Evolutionary conservation across 1,284 basidiomycete genomes (phyloP).

Genomic region (Boletellus deceptivus): DNA sequence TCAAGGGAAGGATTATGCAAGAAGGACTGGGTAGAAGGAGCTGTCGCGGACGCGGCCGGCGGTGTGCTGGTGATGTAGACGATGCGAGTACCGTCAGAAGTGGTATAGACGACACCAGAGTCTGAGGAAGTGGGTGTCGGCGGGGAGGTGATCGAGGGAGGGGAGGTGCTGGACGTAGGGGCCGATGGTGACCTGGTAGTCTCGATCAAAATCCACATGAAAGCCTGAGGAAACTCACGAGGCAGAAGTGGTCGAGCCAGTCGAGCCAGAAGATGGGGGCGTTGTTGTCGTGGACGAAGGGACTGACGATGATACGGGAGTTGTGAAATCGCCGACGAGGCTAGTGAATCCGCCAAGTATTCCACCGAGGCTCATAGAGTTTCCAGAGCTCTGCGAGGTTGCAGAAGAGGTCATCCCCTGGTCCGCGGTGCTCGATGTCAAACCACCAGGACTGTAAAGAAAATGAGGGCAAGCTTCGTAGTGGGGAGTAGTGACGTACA

Average conservation of each 20-base stretch:
- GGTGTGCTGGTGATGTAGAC: slow-evolving; percentile 30
- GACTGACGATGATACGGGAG: slow-evolving; percentile 18
- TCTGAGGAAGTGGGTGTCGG: slow-evolving; percentile 9
- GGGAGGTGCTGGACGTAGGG: slow-evolving; percentile 3
- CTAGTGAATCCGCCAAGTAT: slow-evolving; percentile 17
- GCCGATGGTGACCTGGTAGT: slow-evolving; percentile 10
- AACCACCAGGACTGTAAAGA: slow-evolving; percentile 4
- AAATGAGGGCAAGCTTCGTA: not conserved
- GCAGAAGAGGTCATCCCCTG: slow-evolving; percentile 1
- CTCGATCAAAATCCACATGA: not conserved
- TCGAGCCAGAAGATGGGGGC: slow-evolving; percentile 24
- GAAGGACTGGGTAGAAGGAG: slow-evolving; percentile 41
- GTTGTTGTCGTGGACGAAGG: slow-evolving; percentile 20
- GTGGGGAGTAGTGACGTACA: slow-evolving; percentile 16
- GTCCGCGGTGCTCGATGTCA: slow-evolving; percentile 1
- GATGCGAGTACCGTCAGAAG: slow-evolving; percentile 22
- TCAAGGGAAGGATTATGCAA: slow-evolving; percentile 60
- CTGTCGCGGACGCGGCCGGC: slow-evolving; percentile 18
- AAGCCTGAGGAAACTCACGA: slow-evolving; percentile 18
- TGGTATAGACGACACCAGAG: slow-evolving; percentile 13
- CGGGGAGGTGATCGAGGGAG: slow-evolving; percentile 3
- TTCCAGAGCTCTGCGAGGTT: not conserved
- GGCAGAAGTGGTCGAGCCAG: slow-evolving; percentile 25
- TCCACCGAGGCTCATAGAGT: not conserved
- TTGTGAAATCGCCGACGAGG: slow-evolving; percentile 12